Conservation (phyloP, 179 eudicot species). For the Corrigiola litoralis region DNA sequence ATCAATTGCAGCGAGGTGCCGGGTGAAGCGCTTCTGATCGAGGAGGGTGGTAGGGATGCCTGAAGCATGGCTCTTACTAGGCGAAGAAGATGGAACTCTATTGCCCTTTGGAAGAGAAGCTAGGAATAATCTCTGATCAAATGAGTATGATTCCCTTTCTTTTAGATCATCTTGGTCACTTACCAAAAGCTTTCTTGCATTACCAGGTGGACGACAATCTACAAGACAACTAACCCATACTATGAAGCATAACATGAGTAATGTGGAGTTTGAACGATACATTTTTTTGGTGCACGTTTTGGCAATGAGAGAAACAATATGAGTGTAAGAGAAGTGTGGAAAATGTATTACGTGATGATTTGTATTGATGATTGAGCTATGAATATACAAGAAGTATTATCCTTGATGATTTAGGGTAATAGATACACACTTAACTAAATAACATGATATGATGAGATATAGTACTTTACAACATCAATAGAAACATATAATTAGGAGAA, state of each 20-base stretch:
- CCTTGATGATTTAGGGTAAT: no score
- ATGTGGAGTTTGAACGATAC: neutral
- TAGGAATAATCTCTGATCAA: neutral
- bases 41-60: conserved; percentile 2
- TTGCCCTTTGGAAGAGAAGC: conserved; percentile 27
- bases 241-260: neutral
- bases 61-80: conserved; percentile 15
- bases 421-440: no score
- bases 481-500: no score
- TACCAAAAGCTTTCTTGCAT: conserved; percentile 15
- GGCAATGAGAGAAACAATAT: neutral
- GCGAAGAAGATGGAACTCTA: conserved; percentile 16
- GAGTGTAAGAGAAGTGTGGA: neutral
- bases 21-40: conserved; percentile 14
- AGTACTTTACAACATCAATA: no score
- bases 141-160: neutral
- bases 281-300: neutral
- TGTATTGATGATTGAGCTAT: neutral
- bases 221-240: neutral
- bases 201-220: neutral
- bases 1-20: conserved; percentile 10
- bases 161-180: neutral
- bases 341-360: neutral
- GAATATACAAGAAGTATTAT: no score
- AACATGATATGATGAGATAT: no score